Evolutionary conservation across 805 yeast genomes (phyloP).

Genomic region (Saccharomycopsis selenospora): DNA sequence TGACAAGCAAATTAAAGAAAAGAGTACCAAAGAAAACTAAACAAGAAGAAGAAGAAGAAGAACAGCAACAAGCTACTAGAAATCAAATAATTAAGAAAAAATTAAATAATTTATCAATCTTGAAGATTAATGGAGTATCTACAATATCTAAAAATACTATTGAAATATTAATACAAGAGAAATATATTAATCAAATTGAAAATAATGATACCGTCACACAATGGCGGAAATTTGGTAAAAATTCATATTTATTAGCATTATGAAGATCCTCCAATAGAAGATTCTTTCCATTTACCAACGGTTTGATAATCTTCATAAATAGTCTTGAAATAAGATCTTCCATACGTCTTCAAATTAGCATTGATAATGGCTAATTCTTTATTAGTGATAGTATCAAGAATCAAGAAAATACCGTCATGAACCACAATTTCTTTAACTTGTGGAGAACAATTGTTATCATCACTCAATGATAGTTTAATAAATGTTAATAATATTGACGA

Average conservation of each 20-base stretch:
- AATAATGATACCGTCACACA: neutral
- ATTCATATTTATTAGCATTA: slow-evolving; percentile 1
- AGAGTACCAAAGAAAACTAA: neutral
- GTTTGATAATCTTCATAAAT: slow-evolving; percentile 67
- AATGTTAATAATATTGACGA: slow-evolving; percentile 55
- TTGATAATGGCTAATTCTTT: slow-evolving; percentile 58
- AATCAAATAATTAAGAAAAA: neutral
- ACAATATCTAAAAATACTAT: slow-evolving; percentile 3
- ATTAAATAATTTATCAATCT: neutral
- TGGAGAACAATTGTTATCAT: slow-evolving; percentile 36
- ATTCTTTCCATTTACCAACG: slow-evolving; percentile 74
- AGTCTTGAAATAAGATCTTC: slow-evolving; percentile 58
- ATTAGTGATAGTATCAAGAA: slow-evolving; percentile 64
- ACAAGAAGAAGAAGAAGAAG: no score
- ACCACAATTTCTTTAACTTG: slow-evolving; percentile 42
- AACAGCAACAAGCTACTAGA: neutral
- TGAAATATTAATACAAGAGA: slow-evolving; percentile 2
- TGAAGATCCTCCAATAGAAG: neutral
- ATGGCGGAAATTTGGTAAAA: slow-evolving; percentile 12
- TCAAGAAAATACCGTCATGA: slow-evolving; percentile 45
- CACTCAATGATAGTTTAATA: slow-evolving; percentile 44
- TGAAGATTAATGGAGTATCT: slow-evolving; percentile 12
- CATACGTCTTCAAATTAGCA: slow-evolving; percentile 58
- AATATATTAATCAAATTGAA: slow-evolving; percentile 7
- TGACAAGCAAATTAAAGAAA: slow-evolving; percentile 8